Base-by-base conservation (phyloP, 805 yeast species). In the Yamadazyma kitorensis region DNA sequence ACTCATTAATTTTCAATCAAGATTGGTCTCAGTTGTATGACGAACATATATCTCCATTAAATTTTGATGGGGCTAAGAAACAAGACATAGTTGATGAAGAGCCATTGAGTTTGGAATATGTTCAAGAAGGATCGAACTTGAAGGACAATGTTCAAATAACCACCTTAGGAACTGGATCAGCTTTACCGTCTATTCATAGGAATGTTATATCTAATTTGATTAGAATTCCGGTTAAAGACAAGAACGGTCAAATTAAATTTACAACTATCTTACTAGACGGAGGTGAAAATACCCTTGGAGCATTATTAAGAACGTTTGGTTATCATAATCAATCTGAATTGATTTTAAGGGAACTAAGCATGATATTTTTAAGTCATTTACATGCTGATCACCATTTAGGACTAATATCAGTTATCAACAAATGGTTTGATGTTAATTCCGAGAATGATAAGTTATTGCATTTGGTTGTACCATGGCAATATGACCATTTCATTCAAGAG, bases 321-420 rank as follows among this genome's bases (percentile, higher is more conserved):
- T 63, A 67, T 7, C 63, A 61, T 1, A 70, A 70, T 12, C 65
- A 65, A 22, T 44, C 55, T 17, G 37, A 40, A 17, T 50, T 52
- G 15, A 57, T 83, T 2, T 68, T 89, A 42, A 44, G 59, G 25
- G 94, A 89, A 48, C 59, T 89, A 37, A 63, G 72, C 20, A 38
- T 86, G 34, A 64, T 91, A 14, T 85, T 76, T 49, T 63, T 93
- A 34, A 83, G 95, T 47, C 99, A 93, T 65, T 66, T 91, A 48
- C 99, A 93, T 59, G 98, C 98, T 0, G 99, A 93, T 55, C 99
- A 93, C 55, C 97, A 91, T 57, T 62, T 93, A 26, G 99, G 99
- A 0, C 68, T 85, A 4, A 61, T 83, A 6, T 73, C 86, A 4
- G 56, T 93, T 3, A 66, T 93, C 17, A 66, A 69, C 24, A 78